phyloP scores from a whole-genome alignment of 257 asterid genomes.

The Mitragyna speciosa region DNA sequence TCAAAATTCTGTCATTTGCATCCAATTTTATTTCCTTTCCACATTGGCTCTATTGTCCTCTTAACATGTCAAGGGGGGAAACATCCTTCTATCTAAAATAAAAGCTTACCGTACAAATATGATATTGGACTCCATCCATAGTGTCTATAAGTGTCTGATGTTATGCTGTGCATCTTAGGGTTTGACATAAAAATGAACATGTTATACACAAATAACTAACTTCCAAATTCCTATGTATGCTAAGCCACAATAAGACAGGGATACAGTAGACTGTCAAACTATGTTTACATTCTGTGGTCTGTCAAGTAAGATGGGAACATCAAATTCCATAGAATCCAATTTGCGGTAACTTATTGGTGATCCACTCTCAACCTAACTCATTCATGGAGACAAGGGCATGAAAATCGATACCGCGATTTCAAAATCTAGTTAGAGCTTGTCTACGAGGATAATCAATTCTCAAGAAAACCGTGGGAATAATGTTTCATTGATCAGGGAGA shows the following conservation, averaged over 20 bases:
- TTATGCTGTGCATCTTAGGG: neutral
- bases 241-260: neutral
- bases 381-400: neutral
- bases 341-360: neutral
- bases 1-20: neutral
- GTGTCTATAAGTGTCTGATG: neutral
- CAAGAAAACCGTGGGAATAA: neutral
- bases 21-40: neutral
- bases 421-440: neutral
- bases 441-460: neutral
- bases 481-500: neutral
- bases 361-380: neutral
- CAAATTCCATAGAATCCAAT: constrained; percentile 1
- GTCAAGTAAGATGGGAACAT: constrained; percentile 1
- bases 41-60: neutral
- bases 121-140: neutral
- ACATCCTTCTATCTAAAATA: neutral
- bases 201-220: neutral
- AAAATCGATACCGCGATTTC: neutral
- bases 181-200: too few relatives aligned
- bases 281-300: neutral
- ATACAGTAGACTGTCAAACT: neutral
- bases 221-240: neutral
- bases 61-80: neutral
- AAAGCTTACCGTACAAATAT: neutral